phyloP scores from a whole-genome alignment of 257 asterid species.

The Oldenlandia corymbosa region DNA sequence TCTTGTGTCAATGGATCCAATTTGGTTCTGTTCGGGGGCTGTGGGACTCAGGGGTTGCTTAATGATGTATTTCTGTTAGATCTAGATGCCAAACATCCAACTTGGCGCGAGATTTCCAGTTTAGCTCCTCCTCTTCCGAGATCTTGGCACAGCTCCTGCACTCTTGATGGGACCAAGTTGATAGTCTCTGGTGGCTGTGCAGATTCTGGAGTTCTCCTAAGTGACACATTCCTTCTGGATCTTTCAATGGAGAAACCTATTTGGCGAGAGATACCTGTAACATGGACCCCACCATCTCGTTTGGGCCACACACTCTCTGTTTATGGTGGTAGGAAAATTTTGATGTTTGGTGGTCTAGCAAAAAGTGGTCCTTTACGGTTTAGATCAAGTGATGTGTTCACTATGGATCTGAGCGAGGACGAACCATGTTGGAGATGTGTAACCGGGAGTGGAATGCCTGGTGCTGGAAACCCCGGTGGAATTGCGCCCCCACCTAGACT shows the following conservation, averaged over 20 bases:
- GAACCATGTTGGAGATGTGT: constrained; percentile 89
- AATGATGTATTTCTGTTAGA: constrained; percentile 89
- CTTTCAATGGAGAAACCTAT: constrained; percentile 73
- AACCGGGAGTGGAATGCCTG: constrained; percentile 92
- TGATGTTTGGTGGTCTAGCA: constrained; percentile 90
- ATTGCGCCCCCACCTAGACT: constrained; percentile 92
- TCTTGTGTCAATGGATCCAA: constrained; percentile 88
- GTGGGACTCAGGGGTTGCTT: constrained; percentile 89
- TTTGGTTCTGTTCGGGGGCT: constrained; percentile 87
- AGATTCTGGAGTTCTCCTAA: constrained; percentile 83
- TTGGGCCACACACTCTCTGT: constrained; percentile 80
- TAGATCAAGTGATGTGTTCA: constrained; percentile 90
- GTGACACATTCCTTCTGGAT: constrained; percentile 83
- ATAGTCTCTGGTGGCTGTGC: constrained; percentile 94
- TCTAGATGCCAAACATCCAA: constrained; percentile 75
- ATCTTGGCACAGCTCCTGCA: constrained; percentile 98
- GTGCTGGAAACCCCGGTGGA: constrained; percentile 95
- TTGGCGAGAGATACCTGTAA: constrained; percentile 83
- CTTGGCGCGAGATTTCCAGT: constrained; percentile 92
- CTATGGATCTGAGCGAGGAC: constrained; percentile 87
- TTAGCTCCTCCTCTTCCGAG: constrained; percentile 93
- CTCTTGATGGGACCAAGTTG: constrained; percentile 87
- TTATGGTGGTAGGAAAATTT: constrained; percentile 75
- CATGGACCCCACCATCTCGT: constrained; percentile 94
- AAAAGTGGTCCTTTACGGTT: constrained; percentile 80